A percentile compares a stretch with the other conserved stretches of the same genome.
phyloP scores from a whole-genome alignment of 139 green algal genomes.

The Klebsormidium nitens region DNA sequence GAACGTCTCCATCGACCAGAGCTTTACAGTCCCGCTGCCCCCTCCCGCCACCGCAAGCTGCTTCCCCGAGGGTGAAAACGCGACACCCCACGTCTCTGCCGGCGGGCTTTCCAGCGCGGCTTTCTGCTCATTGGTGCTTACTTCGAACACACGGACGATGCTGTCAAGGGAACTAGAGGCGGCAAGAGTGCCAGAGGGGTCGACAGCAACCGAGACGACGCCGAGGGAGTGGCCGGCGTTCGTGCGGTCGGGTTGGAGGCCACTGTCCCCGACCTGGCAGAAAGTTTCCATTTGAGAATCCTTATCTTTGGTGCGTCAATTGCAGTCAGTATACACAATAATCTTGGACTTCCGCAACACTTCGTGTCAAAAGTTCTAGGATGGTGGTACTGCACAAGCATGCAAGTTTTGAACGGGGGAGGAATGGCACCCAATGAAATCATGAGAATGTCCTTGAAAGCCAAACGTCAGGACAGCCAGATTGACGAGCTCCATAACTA shows the following conservation, averaged over 20 bases:
- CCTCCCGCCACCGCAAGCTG: constrained; percentile 27
- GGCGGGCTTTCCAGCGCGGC: constrained; percentile 65
- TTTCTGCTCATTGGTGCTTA: constrained; percentile 43
- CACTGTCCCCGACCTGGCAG: constrained; percentile 65
- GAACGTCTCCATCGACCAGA: constrained; percentile 25
- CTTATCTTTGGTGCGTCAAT: no score
- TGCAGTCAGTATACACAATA: no score
- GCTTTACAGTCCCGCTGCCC: constrained; percentile 19
- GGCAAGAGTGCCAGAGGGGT: constrained; percentile 58
- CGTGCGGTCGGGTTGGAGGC: constrained; percentile 47
- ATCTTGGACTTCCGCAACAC: no score
- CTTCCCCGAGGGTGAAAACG: constrained; percentile 37
- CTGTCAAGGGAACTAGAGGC: constrained; percentile 74
- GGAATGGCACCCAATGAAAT: no score
- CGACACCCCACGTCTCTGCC: constrained; percentile 77
- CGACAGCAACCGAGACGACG: constrained; percentile 68
- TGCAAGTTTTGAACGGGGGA: no score
- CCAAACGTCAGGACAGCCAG: no score
- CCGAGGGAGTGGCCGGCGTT: constrained; percentile 68
- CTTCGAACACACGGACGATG: constrained; percentile 68
- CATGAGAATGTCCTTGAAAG: no score
- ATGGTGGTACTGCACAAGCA: no score
- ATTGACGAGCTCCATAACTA: no score
- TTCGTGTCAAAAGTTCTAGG: no score
- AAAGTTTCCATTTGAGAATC: no score